Percentiles rank a stretch among this genome's conserved stretches.
phyloP scores from a whole-genome alignment of 2,329 filamentous ascomycete species.

The Dryadomyces sulphureus region DNA sequence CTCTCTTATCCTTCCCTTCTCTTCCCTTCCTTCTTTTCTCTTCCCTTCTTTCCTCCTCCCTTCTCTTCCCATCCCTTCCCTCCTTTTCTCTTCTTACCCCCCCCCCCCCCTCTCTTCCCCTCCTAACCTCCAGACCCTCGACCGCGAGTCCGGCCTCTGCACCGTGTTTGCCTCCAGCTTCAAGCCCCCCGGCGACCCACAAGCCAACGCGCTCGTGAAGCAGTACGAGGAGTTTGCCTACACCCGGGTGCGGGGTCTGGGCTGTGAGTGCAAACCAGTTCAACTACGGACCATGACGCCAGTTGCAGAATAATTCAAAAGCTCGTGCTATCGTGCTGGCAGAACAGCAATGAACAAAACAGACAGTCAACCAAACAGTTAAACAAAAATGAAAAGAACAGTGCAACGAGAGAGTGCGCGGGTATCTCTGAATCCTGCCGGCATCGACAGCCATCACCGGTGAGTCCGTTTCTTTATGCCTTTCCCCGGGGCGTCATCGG shows the following conservation, averaged over 20 bases:
- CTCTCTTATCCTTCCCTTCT: constrained; percentile 2
- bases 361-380: not conserved
- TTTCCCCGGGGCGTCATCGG: not conserved
- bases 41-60: not conserved
- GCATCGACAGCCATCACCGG: not conserved
- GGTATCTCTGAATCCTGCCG: not conserved
- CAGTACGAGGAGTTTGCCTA: constrained; percentile 26
- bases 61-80: too few relatives aligned
- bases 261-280: too few relatives aligned
- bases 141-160: constrained; percentile 22
- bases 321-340: not conserved
- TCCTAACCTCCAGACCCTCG: constrained; percentile 14
- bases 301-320: not conserved
- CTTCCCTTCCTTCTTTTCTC: constrained; percentile 1
- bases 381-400: not conserved
- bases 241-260: constrained; percentile 13
- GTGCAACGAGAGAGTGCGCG: not conserved
- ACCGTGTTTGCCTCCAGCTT: constrained; percentile 27
- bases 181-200: constrained; percentile 23
- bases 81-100: too few relatives aligned
- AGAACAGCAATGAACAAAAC: not conserved
- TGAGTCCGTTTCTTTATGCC: not conserved
- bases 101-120: not conserved
- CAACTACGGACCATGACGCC: too few relatives aligned
- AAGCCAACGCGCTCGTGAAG: constrained; percentile 18